Evolutionary conservation across 2,329 filamentous ascomycete species (phyloP).

Genomic region (Harringtonia aguacate): DNA sequence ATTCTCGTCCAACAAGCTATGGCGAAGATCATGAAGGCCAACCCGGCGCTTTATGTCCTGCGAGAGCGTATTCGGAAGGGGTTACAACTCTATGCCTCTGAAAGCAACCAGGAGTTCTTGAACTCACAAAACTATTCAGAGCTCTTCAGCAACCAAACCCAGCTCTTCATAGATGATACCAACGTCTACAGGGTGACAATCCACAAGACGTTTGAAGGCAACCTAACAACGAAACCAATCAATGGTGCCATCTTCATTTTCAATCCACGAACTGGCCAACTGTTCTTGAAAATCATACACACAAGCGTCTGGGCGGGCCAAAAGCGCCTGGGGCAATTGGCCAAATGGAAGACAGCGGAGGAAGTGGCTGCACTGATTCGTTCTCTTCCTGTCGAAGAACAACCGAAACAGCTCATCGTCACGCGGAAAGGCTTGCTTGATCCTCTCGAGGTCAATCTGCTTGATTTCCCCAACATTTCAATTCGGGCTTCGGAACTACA

Average conservation of each 20-base stretch:
- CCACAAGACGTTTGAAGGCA: slow-evolving; percentile 98
- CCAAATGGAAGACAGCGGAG: slow-evolving; percentile 99
- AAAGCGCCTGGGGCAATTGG: slow-evolving; percentile 95
- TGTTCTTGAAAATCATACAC: slow-evolving; percentile 99
- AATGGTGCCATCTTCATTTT: slow-evolving; percentile 99
- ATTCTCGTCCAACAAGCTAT: slow-evolving; percentile 93
- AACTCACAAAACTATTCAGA: slow-evolving; percentile 99
- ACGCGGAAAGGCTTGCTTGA: slow-evolving; percentile 95
- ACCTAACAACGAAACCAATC: slow-evolving; percentile 97
- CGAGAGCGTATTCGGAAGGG: slow-evolving; percentile 98
- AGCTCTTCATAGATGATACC: slow-evolving; percentile 97
- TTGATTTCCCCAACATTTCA: slow-evolving; percentile 98
- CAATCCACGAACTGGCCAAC: slow-evolving; percentile 93
- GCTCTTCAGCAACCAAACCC: slow-evolving; percentile 96
- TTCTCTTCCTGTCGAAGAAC: slow-evolving; percentile 92
- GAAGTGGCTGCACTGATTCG: slow-evolving; percentile 97
- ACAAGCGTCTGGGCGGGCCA: slow-evolving; percentile 98
- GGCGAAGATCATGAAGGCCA: slow-evolving; percentile 99
- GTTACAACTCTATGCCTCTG: slow-evolving; percentile 92
- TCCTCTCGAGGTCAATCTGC: slow-evolving; percentile 90
- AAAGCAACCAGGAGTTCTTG: slow-evolving; percentile 97
- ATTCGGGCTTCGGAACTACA: slow-evolving; percentile 96
- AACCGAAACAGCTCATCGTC: slow-evolving; percentile 97
- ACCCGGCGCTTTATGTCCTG: slow-evolving; percentile 89
- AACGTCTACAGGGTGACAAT: slow-evolving; percentile 99